phyloP scores from a whole-genome alignment of 768 basidiomycete species.

The Chalciporus chontae region DNA sequence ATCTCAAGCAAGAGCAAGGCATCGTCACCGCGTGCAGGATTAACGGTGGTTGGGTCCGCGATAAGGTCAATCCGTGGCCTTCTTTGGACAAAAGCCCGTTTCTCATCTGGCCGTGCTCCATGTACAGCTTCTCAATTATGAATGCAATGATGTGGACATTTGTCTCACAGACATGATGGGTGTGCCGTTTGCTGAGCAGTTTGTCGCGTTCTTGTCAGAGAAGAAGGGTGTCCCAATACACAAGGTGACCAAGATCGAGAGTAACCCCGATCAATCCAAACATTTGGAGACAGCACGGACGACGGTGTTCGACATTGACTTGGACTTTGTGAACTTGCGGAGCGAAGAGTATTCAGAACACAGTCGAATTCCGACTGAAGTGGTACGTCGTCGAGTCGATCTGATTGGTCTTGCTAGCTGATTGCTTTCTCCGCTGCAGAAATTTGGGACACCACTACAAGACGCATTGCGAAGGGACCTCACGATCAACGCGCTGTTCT shows the following conservation, averaged over 20 bases:
- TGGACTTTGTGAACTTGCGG: conserved; percentile 92
- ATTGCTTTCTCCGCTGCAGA: conserved; percentile 39
- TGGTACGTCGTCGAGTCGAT: conserved; percentile 50
- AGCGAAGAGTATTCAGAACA: conserved; percentile 86
- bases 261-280: conserved; percentile 96
- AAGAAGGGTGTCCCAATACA: conserved; percentile 29
- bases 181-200: conserved; percentile 76
- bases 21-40: conserved; percentile 75
- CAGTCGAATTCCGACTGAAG: conserved; percentile 84
- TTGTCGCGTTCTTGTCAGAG: conserved; percentile 53
- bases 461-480: conserved; percentile 90
- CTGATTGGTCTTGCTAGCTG: background rate
- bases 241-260: conserved; percentile 79
- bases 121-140: conserved; percentile 67
- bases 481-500: conserved; percentile 95
- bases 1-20: conserved; percentile 49
- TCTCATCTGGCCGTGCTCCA: conserved; percentile 11
- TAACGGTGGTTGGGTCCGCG: conserved; percentile 98
- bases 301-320: conserved; percentile 70
- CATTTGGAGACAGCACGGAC: conserved; percentile 95
- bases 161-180: conserved; percentile 90
- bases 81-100: conserved; percentile 2
- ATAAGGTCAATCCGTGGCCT: conserved; percentile 66
- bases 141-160: conserved; percentile 92
- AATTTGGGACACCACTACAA: conserved; percentile 87